Base-by-base conservation (phyloP, 225 moss, liverwort and hornwort species). In the Polytrichum commune region DNA sequence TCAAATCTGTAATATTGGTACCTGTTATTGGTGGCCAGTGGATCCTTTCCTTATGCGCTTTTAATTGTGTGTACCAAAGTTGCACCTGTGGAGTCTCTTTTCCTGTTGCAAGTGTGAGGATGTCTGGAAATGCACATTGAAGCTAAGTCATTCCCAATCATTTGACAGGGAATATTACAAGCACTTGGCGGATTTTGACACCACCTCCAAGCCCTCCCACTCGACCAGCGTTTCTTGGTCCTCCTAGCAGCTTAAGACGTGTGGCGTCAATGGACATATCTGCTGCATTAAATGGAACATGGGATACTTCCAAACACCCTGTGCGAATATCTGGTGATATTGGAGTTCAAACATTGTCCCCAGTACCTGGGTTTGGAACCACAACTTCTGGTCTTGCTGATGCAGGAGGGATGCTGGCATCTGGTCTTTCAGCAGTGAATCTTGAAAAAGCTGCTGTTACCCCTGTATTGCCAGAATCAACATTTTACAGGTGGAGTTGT, bases 131-230 rank as follows among this genome's bases (percentile, higher is more conserved):
- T 46, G 46, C 46, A 46, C 4, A 9, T 9, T 46, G 13, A 46
- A 46, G 13, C 46, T 46, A 46, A 46, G 1, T 13, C 16, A 46
- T 46, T 13, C 46, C 46, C 13, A 46, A 32, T 54, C 54, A 65
- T 73, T 53, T 76, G 66, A 23, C 88, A 98, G 97, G 97, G 57
- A 98, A 98, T 76, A 84, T 98, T 69, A 85, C 92, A 28, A 93
- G 90, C 65, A 98, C 92, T 29, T 98, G 88, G 88, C 88, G 82
- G 70, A 88, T 95, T 72, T 80, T 88, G 63, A 98, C 97, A 55
- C 97, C 94, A 69, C 95, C 94, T 70, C 95, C 93, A 22, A 98
- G 94, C 56, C 95, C 95, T 70, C 95, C 95, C 32, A 82, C 87
- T n/a, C 82, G 77, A 55, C 81, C 88, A 60, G 81, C 83, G 33